Conservation (phyloP, 495 filamentous ascomycete genomes). For the Penicillium robsamsonii region DNA sequence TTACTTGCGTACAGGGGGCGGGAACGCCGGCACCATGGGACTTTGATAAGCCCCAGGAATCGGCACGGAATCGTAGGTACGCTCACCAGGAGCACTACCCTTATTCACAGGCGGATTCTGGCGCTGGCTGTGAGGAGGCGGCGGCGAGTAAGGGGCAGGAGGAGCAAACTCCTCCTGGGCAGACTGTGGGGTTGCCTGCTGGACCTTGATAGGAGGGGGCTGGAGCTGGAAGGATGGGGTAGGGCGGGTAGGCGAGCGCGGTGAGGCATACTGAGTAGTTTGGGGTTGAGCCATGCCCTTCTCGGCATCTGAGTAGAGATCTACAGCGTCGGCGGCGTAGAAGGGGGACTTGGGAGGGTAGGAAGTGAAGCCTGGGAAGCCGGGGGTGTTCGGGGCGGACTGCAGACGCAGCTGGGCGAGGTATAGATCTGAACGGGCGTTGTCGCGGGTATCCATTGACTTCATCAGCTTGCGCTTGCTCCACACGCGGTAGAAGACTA, state of each 20-base stretch:
- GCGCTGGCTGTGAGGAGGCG: conserved; percentile 22
- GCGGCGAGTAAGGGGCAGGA: conserved; percentile 14
- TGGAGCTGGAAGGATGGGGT: conserved; percentile 75
- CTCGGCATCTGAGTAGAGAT: conserved; percentile 55
- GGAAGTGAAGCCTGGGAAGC: conserved; percentile 52
- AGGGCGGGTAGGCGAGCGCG: conserved; percentile 46
- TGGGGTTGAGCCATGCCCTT: conserved; percentile 49
- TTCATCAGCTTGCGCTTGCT: conserved; percentile 91
- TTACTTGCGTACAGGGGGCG: conserved; percentile 29
- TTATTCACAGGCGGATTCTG: conserved; percentile 37
- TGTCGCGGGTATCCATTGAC: conserved; percentile 93
- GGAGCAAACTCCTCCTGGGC: conserved; percentile 57
- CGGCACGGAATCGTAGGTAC: conserved; percentile 50
- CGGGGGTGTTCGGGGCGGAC: conserved; percentile 92
- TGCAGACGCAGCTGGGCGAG: conserved; percentile 90
- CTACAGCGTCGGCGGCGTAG: conserved; percentile 34
- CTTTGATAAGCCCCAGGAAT: conserved; percentile 52
- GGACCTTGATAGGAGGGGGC: conserved; percentile 73
- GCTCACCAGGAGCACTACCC: conserved; percentile 44
- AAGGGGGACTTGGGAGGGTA: conserved; percentile 52
- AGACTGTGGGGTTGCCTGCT: conserved; percentile 69
- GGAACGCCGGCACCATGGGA: conserved; percentile 40
- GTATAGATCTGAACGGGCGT: conserved; percentile 89
- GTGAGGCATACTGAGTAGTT: conserved; percentile 48
- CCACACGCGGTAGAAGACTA: conserved; percentile 95